Evolutionary conservation across 148 eudicot species (phyloP).

Genomic region (Rhododendron molle): DNA sequence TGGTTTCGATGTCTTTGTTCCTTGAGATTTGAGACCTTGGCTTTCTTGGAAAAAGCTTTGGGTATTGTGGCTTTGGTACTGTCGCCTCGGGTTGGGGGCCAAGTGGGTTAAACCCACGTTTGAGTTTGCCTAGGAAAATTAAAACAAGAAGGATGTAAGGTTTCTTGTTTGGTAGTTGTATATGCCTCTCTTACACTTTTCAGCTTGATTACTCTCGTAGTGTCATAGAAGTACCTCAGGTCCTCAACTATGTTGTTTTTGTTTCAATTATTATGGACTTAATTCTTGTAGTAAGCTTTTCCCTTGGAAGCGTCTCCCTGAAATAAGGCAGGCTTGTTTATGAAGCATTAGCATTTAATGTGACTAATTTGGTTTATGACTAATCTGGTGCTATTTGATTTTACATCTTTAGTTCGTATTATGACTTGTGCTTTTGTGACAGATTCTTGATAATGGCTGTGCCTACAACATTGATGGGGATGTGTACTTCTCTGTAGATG

Average conservation of each 20-base stretch:
- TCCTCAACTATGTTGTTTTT: background rate
- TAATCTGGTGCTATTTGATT: background rate
- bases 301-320: background rate
- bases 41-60: background rate
- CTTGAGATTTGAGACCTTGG: background rate
- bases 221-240: background rate
- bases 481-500: conserved; percentile 85
- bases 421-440: conserved; percentile 18
- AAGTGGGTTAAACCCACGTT: background rate
- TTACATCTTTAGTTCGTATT: background rate
- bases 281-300: background rate
- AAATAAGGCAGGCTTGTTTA: background rate
- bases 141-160: background rate
- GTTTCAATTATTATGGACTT: background rate
- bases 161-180: background rate
- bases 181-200: background rate
- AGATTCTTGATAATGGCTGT: conserved; percentile 82
- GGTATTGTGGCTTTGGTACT: background rate
- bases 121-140: background rate
- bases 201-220: background rate
- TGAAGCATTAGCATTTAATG: background rate
- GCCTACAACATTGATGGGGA: conserved; percentile 74
- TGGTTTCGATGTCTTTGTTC: background rate
- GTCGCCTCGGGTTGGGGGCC: background rate
- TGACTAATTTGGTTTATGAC: background rate